Base-by-base conservation (phyloP, 2,329 filamentous ascomycete species). In the Penicillium sp. region DNA sequence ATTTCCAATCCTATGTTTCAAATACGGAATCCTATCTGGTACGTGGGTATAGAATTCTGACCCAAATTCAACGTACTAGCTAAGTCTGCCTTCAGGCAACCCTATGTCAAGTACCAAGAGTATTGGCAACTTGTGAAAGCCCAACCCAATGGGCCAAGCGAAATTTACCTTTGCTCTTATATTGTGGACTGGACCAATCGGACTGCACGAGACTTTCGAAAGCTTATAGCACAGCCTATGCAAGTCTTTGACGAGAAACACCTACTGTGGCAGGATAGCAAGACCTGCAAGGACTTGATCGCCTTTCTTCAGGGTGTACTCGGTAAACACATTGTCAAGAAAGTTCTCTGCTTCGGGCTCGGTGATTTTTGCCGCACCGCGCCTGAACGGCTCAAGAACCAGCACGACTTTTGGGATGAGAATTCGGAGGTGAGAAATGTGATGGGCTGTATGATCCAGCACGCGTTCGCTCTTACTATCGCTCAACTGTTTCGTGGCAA, bases 401-500 rank as follows among this genome's bases (percentile, higher is more conserved):
- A 65, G 52, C 43, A 66, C n/a, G 56, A 40, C 33, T 61, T 55
- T 42, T 65, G 43, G 65, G 53, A 66, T 62, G 49, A 62, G 45
- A 43, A n/a, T 30, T 63, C 55, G 6, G 64, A 66, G 7, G 43
- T 63, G 10, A 16, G 65, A 55, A 58, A 62, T 57, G 55, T 66
- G 7, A 62, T 26, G 42, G 57, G 60, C 46, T 52, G 55, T 16
- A 65, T 68, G 58, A 62, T 68, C 48, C 59, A 68, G 59, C 64
- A 68, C 58, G 64, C 62, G 52, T 65, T 68, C 59, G 66, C 64
- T 62, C 62, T 65, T 25, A 68, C 66, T 61, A 67, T 65, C 26
- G 64, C 66, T 62, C 59, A 65, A 60, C 43, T 65, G 58, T 68
- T 46, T 57, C 8, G 55, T 55, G 60, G 62, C 42, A 60, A 66